phyloP scores from a whole-genome alignment of 805 yeast species.

The Brettanomyces sp. region DNA sequence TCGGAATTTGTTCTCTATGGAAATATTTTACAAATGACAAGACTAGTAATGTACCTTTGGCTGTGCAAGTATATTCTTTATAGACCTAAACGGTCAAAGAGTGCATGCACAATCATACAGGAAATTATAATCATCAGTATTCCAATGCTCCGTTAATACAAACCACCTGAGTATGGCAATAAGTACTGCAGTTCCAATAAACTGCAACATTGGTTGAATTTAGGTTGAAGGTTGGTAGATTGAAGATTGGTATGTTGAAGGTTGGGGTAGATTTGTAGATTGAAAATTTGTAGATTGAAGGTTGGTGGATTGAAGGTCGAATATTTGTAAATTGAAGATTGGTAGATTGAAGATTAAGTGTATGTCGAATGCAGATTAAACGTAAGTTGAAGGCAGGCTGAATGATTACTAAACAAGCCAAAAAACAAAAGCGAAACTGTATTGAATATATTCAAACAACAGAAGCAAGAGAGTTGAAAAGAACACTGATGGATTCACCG shows the following conservation, averaged over 20 bases:
- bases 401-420: neutral
- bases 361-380: neutral
- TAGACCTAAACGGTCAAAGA: no score
- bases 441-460: constrained; percentile 13
- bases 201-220: constrained; percentile 40
- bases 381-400: neutral
- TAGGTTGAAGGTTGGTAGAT: no score
- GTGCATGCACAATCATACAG: no score
- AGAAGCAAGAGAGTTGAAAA: constrained; percentile 79
- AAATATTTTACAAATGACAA: no score
- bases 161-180: constrained; percentile 16
- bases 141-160: constrained; percentile 57
- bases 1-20: no score
- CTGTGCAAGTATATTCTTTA: no score
- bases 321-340: no score
- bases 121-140: constrained; percentile 19
- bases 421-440: neutral
- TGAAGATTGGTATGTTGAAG: no score
- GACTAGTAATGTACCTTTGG: no score
- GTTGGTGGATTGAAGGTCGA: no score
- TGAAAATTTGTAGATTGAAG: no score
- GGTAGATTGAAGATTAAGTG: neutral
- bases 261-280: no score
- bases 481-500: constrained; percentile 91
- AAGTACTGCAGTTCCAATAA: constrained; percentile 45